Conservation (phyloP, 1,284 basidiomycete genomes). For the Lentinula novae-zelandiae region DNA sequence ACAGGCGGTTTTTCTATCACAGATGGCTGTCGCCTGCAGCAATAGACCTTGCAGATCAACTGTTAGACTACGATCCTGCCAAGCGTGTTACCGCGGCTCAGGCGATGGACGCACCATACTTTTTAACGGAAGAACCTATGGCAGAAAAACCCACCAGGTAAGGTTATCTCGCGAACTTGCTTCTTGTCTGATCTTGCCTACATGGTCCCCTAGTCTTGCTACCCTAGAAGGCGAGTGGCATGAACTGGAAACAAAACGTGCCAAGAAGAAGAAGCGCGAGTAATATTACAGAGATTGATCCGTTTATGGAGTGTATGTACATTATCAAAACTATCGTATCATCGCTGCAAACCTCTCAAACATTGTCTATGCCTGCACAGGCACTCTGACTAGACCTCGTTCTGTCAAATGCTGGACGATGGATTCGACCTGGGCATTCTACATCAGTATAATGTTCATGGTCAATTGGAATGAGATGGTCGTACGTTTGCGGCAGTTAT, state of each 20-base stretch:
- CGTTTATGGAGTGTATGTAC: slow-evolving; percentile 20
- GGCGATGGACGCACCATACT: slow-evolving; percentile 83
- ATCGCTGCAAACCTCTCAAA: slow-evolving; percentile 13
- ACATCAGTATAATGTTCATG: slow-evolving; percentile 7
- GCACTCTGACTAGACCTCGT: slow-evolving; percentile 53
- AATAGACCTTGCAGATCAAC: slow-evolving; percentile 78
- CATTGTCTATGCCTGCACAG: slow-evolving; percentile 17
- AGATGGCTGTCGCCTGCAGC: slow-evolving; percentile 84
- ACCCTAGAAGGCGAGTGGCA: slow-evolving; percentile 93
- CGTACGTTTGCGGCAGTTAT: slow-evolving; percentile 79
- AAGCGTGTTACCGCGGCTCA: slow-evolving; percentile 76
- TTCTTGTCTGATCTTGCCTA: slow-evolving; percentile 15
- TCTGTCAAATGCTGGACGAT: slow-evolving; percentile 76
- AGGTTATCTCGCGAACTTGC: slow-evolving; percentile 27
- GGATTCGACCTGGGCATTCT: slow-evolving; percentile 61
- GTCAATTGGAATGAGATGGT: slow-evolving; percentile 11
- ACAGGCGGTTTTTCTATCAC: slow-evolving; percentile 7
- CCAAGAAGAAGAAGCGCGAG: slow-evolving; percentile 64
- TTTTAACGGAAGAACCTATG: slow-evolving; percentile 72
- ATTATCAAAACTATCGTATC: slow-evolving; percentile 24
- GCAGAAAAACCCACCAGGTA: slow-evolving; percentile 79
- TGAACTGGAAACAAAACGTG: slow-evolving; percentile 86
- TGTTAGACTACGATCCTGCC: slow-evolving; percentile 83
- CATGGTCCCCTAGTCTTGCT: slow-evolving; percentile 45
- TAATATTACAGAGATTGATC: slow-evolving; percentile 27